These are phyloP conservation scores for Rheum nobile DNA, from an alignment of 148 eudicot species.

Conservation along the genomic window DNA sequence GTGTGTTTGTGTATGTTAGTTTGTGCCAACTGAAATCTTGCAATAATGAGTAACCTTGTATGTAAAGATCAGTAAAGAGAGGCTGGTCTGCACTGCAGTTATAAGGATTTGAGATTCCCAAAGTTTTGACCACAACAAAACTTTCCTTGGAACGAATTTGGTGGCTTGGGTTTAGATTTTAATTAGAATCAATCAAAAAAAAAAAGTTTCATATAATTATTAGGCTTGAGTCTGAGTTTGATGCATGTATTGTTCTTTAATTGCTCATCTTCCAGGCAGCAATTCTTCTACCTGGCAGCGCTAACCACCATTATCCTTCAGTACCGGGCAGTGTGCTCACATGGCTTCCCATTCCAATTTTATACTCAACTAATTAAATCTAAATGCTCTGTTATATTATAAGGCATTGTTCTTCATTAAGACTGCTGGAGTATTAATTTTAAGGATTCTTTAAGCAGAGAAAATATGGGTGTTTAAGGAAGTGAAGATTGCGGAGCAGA, in stretches of 20 bases:
- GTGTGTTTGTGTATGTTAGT: background rate
- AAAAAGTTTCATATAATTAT: too few relatives aligned
- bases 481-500: too few relatives aligned
- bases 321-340: slow-evolving; percentile 3
- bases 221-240: background rate
- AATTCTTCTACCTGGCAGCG: background rate
- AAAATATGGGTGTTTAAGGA: too few relatives aligned
- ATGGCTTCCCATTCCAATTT: background rate
- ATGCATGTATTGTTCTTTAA: background rate
- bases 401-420: too few relatives aligned
- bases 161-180: background rate
- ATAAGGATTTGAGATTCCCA: background rate
- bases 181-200: background rate
- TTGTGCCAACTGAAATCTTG: background rate
- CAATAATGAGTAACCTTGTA: slow-evolving; percentile 5
- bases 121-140: slow-evolving; percentile 2
- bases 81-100: background rate
- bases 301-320: background rate
- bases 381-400: background rate
- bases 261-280: background rate
- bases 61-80: background rate
- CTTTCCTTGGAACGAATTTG: background rate
- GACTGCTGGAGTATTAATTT: too few relatives aligned
- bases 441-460: too few relatives aligned
- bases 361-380: background rate